Conservation (phyloP, 352 stramenopile species). For the Globisporangium polare region DNA sequence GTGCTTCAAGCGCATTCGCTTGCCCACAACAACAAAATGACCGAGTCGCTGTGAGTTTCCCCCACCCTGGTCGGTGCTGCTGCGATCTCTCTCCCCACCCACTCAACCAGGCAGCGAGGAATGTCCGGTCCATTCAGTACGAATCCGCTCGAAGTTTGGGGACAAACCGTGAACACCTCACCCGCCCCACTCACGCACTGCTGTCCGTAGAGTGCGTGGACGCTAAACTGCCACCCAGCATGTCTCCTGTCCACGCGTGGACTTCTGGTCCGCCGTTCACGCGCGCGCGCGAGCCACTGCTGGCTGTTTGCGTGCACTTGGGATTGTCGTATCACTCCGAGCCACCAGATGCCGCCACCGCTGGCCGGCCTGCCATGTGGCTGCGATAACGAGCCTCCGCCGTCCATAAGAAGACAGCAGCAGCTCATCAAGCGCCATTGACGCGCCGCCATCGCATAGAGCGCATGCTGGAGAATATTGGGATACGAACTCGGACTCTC, state of each 20-base stretch:
- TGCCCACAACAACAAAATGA: too few relatives aligned
- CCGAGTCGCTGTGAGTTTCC: too few relatives aligned
- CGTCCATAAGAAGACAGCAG: neutral
- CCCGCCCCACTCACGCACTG: too few relatives aligned
- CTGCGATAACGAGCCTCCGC: neutral
- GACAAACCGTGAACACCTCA: too few relatives aligned
- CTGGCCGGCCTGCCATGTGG: neutral
- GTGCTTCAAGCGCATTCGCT: too few relatives aligned
- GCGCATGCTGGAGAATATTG: neutral
- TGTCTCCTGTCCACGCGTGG: neutral
- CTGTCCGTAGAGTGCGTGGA: too few relatives aligned
- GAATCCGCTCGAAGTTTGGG: neutral
- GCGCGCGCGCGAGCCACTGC: neutral
- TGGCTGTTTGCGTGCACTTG: neutral
- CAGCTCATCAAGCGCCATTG: slow-evolving; percentile 4
- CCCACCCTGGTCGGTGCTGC: too few relatives aligned
- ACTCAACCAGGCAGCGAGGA: too few relatives aligned
- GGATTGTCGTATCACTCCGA: neutral
- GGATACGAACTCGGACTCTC: neutral
- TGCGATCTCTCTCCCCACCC: too few relatives aligned
- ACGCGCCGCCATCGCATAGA: slow-evolving; percentile 6
- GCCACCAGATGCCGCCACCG: neutral
- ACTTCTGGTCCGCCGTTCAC: neutral
- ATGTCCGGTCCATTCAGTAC: neutral
- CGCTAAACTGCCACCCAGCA: too few relatives aligned